A percentile compares a stretch with the other conserved stretches of the same genome.
phyloP scores from a whole-genome alignment of 139 green algal genomes.

The Coccomyxa sp. region DNA sequence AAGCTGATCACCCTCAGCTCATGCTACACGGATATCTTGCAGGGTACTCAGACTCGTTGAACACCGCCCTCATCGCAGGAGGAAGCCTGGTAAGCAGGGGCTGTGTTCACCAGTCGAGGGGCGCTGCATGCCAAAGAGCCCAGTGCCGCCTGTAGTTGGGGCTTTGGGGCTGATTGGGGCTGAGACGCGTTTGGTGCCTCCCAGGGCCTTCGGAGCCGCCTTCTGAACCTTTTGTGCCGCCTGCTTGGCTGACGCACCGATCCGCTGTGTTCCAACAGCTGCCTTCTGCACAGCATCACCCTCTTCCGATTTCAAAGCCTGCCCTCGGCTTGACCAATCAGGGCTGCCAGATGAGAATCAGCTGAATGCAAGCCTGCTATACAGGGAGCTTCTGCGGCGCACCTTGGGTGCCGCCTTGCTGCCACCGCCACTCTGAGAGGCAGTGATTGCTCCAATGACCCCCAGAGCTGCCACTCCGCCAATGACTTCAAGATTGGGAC shows the following conservation, averaged over 20 bases:
- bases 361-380: neutral
- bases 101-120: neutral
- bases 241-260: neutral
- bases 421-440: neutral
- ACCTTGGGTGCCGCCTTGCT: neutral
- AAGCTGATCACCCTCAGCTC: neutral
- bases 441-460: neutral
- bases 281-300: neutral
- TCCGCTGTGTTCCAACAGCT: neutral
- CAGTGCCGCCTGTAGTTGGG: too few relatives aligned
- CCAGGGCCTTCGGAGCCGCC: neutral
- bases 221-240: neutral
- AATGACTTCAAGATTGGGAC: neutral
- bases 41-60: neutral
- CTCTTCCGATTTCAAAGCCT: neutral
- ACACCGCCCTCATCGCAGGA: neutral
- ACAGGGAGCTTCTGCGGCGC: neutral
- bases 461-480: neutral
- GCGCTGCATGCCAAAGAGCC: neutral
- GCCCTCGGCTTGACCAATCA: neutral
- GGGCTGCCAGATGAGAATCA: neutral
- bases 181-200: neutral
- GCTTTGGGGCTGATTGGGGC: too few relatives aligned
- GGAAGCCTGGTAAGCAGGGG: neutral
- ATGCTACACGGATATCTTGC: neutral